Evolutionary conservation across 2,329 filamentous ascomycete genomes (phyloP), one percentile per base, ranked within the genome.

Genomic region (Fusarium liriodendri): DNA sequence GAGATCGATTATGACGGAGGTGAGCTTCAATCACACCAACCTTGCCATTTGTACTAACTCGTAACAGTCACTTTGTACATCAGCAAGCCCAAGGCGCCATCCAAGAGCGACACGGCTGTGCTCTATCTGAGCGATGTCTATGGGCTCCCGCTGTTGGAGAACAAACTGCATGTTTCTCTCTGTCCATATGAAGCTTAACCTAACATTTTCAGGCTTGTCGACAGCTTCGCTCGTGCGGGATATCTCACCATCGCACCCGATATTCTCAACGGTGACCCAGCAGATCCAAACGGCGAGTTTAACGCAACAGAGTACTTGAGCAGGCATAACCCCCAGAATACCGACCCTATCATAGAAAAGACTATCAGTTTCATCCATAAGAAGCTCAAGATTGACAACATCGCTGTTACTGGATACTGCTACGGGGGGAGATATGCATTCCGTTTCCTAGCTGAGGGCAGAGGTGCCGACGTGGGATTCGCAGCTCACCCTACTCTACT

Each of bases 401-500:
- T 92, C 50, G 89, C 84, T 3, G 85, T 84, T 0, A 86, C 87
- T 0, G 90, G 90, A 0, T 92, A 91, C 78, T 92, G 90, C 79
- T 92, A 88, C 76, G 90, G 90, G 1, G 90, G 88, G 1, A 86
- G 86, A 47, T 89, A 87, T 73, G 82, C 88, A 7, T 87, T 87
- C 66, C 84, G 90, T 7, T 87, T 86, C 77, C 80, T 90, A 29
- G 86, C 84, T 45, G 79, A 82, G 50, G 87, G 86, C n/a, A 84
- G 85, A 57, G 83, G 82, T 0, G 82, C 88, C 4, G 87, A 90
- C 65, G 89, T 76, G 4, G 90, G 87, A 1, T 92, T 88, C 71
- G 87, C 87, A 4, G 91, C 90, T 4, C 91, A 93, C 77, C 91
- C 91, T 0, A 89, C 86, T 69, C 84, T 90, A 58, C 84, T 92